Conservation (phyloP, 495 filamentous ascomycete species). For the Hypoxylon fragiforme region DNA sequence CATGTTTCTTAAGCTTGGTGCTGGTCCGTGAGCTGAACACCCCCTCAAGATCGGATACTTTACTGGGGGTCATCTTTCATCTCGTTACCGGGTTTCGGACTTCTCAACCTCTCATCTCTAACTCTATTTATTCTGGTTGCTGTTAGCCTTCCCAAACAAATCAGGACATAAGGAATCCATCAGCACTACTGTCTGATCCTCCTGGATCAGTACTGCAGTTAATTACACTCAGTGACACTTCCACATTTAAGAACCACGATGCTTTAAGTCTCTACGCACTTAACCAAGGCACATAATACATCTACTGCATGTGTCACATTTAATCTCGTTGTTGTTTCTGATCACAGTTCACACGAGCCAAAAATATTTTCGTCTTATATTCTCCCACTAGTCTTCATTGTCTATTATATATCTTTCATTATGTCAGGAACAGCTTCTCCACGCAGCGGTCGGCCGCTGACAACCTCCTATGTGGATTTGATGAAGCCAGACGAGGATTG, state of each 20-base stretch:
- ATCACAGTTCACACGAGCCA: background rate
- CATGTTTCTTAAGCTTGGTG: conserved; percentile 26
- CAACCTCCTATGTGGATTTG: conserved; percentile 39
- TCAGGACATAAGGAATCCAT: conserved; percentile 35
- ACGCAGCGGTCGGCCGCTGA: conserved; percentile 40
- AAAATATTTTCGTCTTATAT: background rate
- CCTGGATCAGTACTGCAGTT: conserved; percentile 27
- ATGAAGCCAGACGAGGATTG: conserved; percentile 43
- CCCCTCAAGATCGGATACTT: conserved; percentile 27
- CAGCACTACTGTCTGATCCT: conserved; percentile 37
- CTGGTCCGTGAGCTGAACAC: conserved; percentile 28
- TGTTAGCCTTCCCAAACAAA: conserved; percentile 26
- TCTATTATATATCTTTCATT: background rate
- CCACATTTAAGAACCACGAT: conserved; percentile 7
- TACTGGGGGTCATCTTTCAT: conserved; percentile 27
- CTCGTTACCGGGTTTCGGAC: conserved; percentile 35
- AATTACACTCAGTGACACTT: conserved; percentile 24
- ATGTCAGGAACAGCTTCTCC: conserved; percentile 39
- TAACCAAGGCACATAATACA: conserved; percentile 16
- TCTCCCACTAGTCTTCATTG: background rate
- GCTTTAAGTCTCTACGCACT: conserved; percentile 10
- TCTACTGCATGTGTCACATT: conserved; percentile 26
- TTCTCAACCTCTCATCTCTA: conserved; percentile 24
- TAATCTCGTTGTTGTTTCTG: conserved; percentile 15
- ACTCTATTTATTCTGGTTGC: conserved; percentile 31